Conservation (phyloP, 495 filamentous ascomycete species). For the Penicillium cosmopolitanum region DNA sequence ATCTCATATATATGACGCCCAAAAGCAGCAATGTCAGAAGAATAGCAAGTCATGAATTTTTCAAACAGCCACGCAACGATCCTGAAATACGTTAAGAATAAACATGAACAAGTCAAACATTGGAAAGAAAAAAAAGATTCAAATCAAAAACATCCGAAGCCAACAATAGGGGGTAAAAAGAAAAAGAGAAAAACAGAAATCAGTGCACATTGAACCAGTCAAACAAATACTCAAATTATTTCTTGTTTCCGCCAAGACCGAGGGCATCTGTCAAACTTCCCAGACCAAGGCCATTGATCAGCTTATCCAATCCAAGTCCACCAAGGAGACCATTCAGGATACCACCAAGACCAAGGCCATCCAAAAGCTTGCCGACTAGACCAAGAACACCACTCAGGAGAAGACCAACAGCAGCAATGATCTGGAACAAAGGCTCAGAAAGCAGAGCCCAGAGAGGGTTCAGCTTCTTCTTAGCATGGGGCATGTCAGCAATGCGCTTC, state of each 20-base stretch:
- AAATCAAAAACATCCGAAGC: too few relatives aligned
- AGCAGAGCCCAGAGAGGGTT: conserved; percentile 86
- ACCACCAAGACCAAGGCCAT: conserved; percentile 83
- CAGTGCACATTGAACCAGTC: neutral
- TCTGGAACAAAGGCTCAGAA: conserved; percentile 86
- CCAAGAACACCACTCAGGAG: conserved; percentile 80
- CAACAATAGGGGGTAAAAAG: neutral
- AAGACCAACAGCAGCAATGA: conserved; percentile 87
- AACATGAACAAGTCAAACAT: neutral
- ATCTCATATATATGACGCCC: conserved; percentile 2
- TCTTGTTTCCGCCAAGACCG: conserved; percentile 44
- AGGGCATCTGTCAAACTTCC: conserved; percentile 61
- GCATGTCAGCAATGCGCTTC: conserved; percentile 86
- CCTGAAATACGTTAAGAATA: neutral
- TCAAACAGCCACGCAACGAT: conserved; percentile 1
- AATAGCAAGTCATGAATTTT: neutral
- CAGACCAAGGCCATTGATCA: conserved; percentile 75
- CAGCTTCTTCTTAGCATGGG: conserved; percentile 90
- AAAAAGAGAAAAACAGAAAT: neutral
- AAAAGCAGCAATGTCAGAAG: neutral
- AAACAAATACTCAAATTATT: neutral
- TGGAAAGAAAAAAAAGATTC: neutral
- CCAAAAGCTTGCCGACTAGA: conserved; percentile 78
- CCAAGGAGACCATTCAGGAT: conserved; percentile 78
- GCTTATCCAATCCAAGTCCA: conserved; percentile 76